phyloP scores from a whole-genome alignment of 768 basidiomycete genomes.

The Tremella yokohamensis region DNA sequence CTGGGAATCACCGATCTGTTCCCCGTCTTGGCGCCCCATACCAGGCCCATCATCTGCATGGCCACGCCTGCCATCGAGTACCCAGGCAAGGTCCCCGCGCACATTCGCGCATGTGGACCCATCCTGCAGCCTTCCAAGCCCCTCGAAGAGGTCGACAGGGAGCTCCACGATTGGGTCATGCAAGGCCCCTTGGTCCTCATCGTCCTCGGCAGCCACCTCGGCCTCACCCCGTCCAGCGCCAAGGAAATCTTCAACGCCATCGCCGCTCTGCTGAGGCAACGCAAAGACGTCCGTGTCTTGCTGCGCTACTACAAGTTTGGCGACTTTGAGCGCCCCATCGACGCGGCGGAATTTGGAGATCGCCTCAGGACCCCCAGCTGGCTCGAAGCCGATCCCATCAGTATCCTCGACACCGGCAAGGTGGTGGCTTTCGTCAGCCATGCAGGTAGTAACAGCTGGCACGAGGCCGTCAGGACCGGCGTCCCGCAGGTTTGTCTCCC shows the following conservation, averaged over 20 bases:
- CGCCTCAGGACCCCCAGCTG: slow-evolving; percentile 27
- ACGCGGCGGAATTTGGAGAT: slow-evolving; percentile 6
- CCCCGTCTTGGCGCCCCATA: slow-evolving; percentile 9
- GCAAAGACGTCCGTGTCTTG: slow-evolving; percentile 26
- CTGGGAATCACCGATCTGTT: slow-evolving; percentile 21
- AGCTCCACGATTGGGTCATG: slow-evolving; percentile 19
- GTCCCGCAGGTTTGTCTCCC: slow-evolving; percentile 22
- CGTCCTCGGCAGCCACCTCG: slow-evolving; percentile 22
- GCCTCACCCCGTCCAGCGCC: slow-evolving; percentile 7
- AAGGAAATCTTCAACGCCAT: slow-evolving; percentile 13
- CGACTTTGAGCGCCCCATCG: slow-evolving; percentile 10
- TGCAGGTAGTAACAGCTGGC: slow-evolving; percentile 28
- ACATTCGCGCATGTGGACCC: slow-evolving; percentile 25
- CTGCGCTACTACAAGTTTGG: slow-evolving; percentile 24
- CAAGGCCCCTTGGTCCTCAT: slow-evolving; percentile 17
- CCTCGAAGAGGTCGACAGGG: slow-evolving; percentile 16
- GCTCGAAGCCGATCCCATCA: slow-evolving; percentile 22
- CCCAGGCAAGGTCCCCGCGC: slow-evolving; percentile 15
- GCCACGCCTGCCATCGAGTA: slow-evolving; percentile 21
- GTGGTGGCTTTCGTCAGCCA: slow-evolving; percentile 19
- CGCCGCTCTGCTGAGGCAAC: slow-evolving; percentile 10
- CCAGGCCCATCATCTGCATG: slow-evolving; percentile 16
- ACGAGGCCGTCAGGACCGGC: slow-evolving; percentile 25
- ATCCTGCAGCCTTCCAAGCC: slow-evolving; percentile 13
- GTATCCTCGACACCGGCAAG: slow-evolving; percentile 24